Conservation (phyloP, 805 yeast genomes). For the Metschnikowia anglica region DNA sequence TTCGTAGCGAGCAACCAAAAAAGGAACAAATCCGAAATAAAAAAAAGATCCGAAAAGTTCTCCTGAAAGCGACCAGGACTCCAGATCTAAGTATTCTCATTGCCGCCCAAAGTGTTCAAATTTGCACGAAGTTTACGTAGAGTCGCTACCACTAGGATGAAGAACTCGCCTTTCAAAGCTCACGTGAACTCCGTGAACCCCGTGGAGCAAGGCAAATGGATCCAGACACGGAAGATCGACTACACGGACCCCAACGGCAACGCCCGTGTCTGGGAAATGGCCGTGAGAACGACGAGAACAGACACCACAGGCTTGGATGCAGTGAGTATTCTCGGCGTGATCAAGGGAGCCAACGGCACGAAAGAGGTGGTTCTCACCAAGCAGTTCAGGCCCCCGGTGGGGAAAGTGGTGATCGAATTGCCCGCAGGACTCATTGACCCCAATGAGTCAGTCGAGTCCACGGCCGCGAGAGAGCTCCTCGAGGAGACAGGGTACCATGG, state of each 20-base stretch:
- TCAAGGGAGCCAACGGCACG: constrained; percentile 46
- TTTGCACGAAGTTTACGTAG: neutral
- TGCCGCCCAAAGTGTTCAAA: constrained; percentile 3
- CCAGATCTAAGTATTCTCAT: too few relatives aligned
- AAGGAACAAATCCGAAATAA: too few relatives aligned
- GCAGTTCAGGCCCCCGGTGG: constrained; percentile 92
- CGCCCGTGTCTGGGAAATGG: constrained; percentile 85
- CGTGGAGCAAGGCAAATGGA: constrained; percentile 43
- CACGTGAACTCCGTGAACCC: constrained; percentile 33
- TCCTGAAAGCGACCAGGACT: too few relatives aligned
- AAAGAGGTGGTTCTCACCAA: constrained; percentile 62
- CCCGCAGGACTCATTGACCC: constrained; percentile 96
- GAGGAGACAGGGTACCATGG: constrained; percentile 96
- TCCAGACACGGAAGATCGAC: constrained; percentile 58
- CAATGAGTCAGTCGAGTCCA: constrained; percentile 67
- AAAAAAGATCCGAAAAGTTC: too few relatives aligned
- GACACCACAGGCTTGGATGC: constrained; percentile 69
- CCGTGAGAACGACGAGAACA: constrained; percentile 73
- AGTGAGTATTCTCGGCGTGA: constrained; percentile 80
- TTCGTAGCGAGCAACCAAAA: too few relatives aligned
- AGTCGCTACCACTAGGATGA: constrained; percentile 4
- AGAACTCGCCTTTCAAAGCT: constrained; percentile 37
- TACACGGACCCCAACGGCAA: constrained; percentile 72
- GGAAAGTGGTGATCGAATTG: constrained; percentile 83
- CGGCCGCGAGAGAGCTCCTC: constrained; percentile 82